Conservation (phyloP, 495 filamentous ascomycete species). For the Trichoderma parareesei region DNA sequence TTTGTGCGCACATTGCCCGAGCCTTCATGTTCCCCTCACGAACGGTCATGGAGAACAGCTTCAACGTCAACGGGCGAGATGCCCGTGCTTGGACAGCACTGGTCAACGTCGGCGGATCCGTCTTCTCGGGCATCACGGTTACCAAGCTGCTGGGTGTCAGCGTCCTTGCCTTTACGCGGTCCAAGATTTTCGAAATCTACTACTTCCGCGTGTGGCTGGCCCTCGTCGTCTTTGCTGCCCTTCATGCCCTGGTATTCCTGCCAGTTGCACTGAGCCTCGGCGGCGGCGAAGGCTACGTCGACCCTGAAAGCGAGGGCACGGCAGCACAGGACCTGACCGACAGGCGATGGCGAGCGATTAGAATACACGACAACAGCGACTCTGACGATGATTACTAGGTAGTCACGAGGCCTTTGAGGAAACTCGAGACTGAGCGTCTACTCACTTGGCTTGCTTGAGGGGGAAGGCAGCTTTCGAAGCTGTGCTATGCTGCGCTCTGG, state of each 20-base stretch:
- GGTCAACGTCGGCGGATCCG: constrained; percentile 85
- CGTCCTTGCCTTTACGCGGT: constrained; percentile 87
- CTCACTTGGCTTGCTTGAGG: too few species aligned
- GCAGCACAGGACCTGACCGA: constrained; percentile 71
- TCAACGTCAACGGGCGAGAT: constrained; percentile 64
- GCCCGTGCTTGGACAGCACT: constrained; percentile 85
- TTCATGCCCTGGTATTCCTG: constrained; percentile 83
- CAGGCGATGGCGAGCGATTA: constrained; percentile 36
- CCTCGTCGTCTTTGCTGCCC: constrained; percentile 79
- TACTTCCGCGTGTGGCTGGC: constrained; percentile 96
- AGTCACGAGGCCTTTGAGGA: background rate
- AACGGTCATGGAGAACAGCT: constrained; percentile 64
- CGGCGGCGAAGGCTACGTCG: constrained; percentile 81
- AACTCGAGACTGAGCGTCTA: too few species aligned
- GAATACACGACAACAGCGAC: constrained; percentile 26
- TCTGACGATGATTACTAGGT: constrained; percentile 33
- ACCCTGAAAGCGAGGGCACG: constrained; percentile 74
- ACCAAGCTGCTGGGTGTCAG: constrained; percentile 90
- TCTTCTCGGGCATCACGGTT: constrained; percentile 92
- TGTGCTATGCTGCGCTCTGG: too few species aligned
- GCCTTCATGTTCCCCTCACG: constrained; percentile 90
- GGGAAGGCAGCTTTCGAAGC: too few species aligned
- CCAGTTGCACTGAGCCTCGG: constrained; percentile 82
- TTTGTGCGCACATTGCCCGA: constrained; percentile 92
- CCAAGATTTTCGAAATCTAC: constrained; percentile 99